Base-by-base conservation (phyloP, 78 protist genomes). In the Tieghemostelium lacteum region DNA sequence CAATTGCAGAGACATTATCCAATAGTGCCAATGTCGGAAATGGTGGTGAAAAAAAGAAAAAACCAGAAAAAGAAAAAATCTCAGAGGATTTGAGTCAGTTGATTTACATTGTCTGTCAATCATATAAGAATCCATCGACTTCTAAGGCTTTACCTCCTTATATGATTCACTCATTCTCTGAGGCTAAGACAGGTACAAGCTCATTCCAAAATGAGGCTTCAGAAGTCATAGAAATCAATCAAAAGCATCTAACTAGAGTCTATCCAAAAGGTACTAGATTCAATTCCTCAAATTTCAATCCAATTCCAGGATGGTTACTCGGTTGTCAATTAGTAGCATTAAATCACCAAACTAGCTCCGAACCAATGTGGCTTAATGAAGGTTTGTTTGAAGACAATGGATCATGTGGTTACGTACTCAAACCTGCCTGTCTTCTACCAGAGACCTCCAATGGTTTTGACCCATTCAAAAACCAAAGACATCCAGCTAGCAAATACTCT, bases 261-360 rank as follows among this genome's bases (percentile, higher is more conserved):
- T 97, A 95, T 66, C 98, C 98, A 36, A 58, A 70, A 24, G 98
- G 97, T 20, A 77, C 76, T 4, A 88, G 98, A 29, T 65, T 97
- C 86, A 94, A 75, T 45, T 85, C 95, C 29, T 66, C 85, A 64
- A 97, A 97, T 65, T 97, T 88, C 70, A 70, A 94, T 78, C 98
- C 98, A 14, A n/a, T 52, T 2, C 34, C 61, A 42, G 40, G 80
- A 1, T 96, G 98, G 98, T 31, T 45, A 42, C 4, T 49, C 19
- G 98, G 98, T 24, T 16, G 50, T 28, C 97, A 95, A 54, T 12
- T 97, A 37, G 94, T 85, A 17, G 97, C 98, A 28, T 92, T 97
- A 34, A 96, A 96, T 75, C 95, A 86, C 73, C 97, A 96, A 65
- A 95, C 96, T 31, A 31, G 39, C 1, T 29, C 65, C 0, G 86